Conservation (phyloP, 129 eudicot genomes). For the Daucus carota region DH1_v3.0 NC_030387.2:30111501-30112000, state of each 20-base stretch:
- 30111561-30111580: background rate
- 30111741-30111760: background rate
- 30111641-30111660: background rate
- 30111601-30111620: background rate
- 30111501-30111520: background rate
- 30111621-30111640: background rate
- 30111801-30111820: conserved; percentile 9
- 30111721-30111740: background rate
- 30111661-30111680: background rate
- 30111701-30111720: background rate
- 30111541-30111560: background rate
- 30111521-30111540: background rate
- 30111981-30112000: too few species aligned
- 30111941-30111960: background rate
- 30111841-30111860: conserved; percentile 8
- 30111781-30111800: background rate
- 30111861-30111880: conserved; percentile 8
- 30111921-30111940: background rate
- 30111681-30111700: background rate
- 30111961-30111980: background rate
- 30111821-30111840: conserved; percentile 9
- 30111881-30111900: conserved; percentile 6
- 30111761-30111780: background rate
- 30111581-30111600: background rate
- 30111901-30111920: background rate